Evolutionary conservation across 139 green algal genomes (phyloP).

Genomic region (Ostreobium quekettii): DNA sequence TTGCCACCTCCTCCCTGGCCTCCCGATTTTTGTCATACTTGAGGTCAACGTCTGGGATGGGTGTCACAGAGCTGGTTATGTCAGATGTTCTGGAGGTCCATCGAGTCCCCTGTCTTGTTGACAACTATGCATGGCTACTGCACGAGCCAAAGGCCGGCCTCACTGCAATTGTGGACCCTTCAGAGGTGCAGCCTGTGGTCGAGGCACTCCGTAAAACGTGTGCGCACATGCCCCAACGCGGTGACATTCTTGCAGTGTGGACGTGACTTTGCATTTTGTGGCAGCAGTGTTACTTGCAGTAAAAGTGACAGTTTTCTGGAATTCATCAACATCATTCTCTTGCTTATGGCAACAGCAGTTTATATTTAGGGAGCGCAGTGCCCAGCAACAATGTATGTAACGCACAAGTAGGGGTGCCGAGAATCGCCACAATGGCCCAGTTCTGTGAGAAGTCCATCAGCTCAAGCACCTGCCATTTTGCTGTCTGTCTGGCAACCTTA

Average conservation of each 20-base stretch:
- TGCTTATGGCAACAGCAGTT: neutral
- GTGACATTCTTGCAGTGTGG: neutral
- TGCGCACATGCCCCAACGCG: neutral
- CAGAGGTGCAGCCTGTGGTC: constrained; percentile 59
- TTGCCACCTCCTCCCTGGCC: too few relatives aligned
- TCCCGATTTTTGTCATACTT: too few relatives aligned
- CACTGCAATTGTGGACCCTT: constrained; percentile 75
- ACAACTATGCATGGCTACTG: constrained; percentile 55
- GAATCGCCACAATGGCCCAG: too few relatives aligned
- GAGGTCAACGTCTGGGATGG: too few relatives aligned
- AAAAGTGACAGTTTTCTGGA: neutral
- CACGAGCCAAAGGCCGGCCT: constrained; percentile 35
- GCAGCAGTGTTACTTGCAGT: neutral
- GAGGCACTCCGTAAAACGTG: constrained; percentile 46
- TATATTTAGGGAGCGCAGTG: neutral
- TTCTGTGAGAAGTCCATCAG: too few relatives aligned
- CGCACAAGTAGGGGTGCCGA: too few relatives aligned
- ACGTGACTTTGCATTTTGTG: neutral
- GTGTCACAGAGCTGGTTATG: too few relatives aligned
- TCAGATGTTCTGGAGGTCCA: too few relatives aligned
- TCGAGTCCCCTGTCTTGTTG: constrained; percentile 38
- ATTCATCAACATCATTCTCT: neutral
- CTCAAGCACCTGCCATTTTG: too few relatives aligned
- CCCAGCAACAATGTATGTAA: too few relatives aligned
- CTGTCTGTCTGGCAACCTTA: too few relatives aligned